A percentile compares a stretch with the other conserved stretches of the same genome.
Conservation (phyloP, 2,329 filamentous ascomycete species). For the Pseudocercospora musae region DNA sequence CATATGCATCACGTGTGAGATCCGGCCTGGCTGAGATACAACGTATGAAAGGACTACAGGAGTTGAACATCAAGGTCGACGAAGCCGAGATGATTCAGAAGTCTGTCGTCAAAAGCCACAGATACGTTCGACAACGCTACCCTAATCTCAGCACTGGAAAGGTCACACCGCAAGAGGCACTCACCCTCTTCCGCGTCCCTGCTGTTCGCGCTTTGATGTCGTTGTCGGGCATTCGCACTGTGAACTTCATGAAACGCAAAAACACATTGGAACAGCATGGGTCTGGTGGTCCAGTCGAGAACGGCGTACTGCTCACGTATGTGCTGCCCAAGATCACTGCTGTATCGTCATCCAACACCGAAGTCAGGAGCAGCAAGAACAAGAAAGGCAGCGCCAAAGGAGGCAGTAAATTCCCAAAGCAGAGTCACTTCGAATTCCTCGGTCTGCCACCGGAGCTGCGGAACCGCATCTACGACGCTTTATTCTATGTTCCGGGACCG, state of each 20-base stretch:
- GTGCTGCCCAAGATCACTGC: slow-evolving; percentile 25
- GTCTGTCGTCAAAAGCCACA: too few relatives aligned
- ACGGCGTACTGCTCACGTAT: slow-evolving; percentile 29
- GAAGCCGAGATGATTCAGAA: slow-evolving; percentile 21
- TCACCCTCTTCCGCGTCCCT: too few relatives aligned
- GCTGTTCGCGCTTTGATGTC: too few relatives aligned
- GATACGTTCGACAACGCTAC: too few relatives aligned
- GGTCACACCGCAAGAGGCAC: slow-evolving; percentile 17
- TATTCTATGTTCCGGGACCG: slow-evolving; percentile 20
- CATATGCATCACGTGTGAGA: too few relatives aligned
- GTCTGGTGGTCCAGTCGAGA: slow-evolving; percentile 29
- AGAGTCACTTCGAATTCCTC: slow-evolving; percentile 19
- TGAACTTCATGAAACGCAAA: slow-evolving; percentile 23
- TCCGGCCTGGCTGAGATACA: too few relatives aligned
- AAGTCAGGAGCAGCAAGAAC: not conserved
- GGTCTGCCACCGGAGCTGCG: slow-evolving; percentile 30
- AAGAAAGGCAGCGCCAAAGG: not conserved
- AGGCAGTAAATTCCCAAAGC: not conserved
- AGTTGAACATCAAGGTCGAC: slow-evolving; percentile 29
- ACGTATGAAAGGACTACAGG: slow-evolving; percentile 23
- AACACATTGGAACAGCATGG: not conserved
- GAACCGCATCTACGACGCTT: slow-evolving; percentile 27
- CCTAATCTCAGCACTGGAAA: not conserved
- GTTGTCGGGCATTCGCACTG: slow-evolving; percentile 18
- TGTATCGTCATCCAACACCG: not conserved